Conservation (phyloP, 257 asterid genomes). For the Solanum sitiens region DNA sequence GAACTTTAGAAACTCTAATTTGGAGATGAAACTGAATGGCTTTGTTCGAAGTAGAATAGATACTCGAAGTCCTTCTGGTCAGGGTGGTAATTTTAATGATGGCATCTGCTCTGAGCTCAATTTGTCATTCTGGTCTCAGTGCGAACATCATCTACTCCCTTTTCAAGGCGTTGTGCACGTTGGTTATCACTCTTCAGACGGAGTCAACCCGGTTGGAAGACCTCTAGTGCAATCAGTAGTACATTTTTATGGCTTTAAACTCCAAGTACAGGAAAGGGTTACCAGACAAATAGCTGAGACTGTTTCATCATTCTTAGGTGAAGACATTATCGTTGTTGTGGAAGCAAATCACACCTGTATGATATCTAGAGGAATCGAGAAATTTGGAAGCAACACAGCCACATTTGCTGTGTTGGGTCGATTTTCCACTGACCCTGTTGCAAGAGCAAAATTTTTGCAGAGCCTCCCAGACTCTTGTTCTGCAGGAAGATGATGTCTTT, state of each 20-base stretch:
- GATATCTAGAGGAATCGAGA: constrained; percentile 89
- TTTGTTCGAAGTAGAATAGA: constrained; percentile 23
- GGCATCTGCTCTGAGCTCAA: constrained; percentile 49
- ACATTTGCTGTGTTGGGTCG: constrained; percentile 81
- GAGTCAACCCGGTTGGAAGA: constrained; percentile 29
- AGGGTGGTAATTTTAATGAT: constrained; percentile 12
- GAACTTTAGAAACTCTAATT: constrained; percentile 47
- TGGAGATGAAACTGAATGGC: constrained; percentile 54
- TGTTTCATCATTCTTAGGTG: constrained; percentile 57
- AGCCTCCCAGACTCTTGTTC: constrained; percentile 40
- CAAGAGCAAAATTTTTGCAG: constrained; percentile 70
- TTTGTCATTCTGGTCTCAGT: constrained; percentile 71
- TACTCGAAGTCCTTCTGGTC: constrained; percentile 14
- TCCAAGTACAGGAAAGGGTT: constrained; percentile 95
- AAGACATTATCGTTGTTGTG: constrained; percentile 71
- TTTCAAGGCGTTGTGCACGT: constrained; percentile 72
- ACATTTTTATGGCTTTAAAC: constrained; percentile 82
- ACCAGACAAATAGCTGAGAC: constrained; percentile 89
- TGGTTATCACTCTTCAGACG: constrained; percentile 46
- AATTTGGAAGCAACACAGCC: constrained; percentile 82
- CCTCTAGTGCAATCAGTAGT: constrained; percentile 63
- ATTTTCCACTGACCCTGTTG: constrained; percentile 52
- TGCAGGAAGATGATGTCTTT: constrained; percentile 11
- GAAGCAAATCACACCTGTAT: constrained; percentile 96
- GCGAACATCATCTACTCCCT: constrained; percentile 95